Conservation (phyloP, 2,329 filamentous ascomycete genomes). For the Fonsecaea multimorphosa region DNA sequence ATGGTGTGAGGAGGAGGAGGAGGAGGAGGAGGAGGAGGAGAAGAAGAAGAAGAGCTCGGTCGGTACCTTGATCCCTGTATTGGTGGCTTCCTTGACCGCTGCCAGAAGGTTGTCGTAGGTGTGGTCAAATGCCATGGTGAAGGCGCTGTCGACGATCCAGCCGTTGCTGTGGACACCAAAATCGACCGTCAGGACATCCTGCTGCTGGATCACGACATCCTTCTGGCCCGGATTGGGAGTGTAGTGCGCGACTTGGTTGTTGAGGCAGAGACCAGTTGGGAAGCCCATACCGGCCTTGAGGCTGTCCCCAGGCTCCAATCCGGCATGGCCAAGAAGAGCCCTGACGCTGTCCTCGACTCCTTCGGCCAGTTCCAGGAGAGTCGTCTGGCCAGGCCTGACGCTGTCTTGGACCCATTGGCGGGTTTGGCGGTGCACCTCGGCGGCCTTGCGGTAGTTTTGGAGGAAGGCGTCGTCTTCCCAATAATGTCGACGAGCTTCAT, state of each 20-base stretch:
- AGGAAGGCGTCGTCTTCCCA: conserved; percentile 57
- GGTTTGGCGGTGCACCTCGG: conserved; percentile 63
- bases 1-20: not conserved
- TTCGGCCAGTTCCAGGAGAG: conserved; percentile 57
- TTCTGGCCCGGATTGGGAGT: conserved; percentile 65
- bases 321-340: conserved; percentile 57
- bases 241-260: conserved; percentile 62
- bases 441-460: conserved; percentile 62
- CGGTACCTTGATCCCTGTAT: conserved; percentile 58
- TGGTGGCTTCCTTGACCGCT: conserved; percentile 76
- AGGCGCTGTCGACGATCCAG: conserved; percentile 80
- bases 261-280: conserved; percentile 61
- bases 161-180: conserved; percentile 83
- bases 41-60: too few relatives aligned
- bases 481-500: conserved; percentile 48
- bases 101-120: conserved; percentile 75
- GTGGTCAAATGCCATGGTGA: conserved; percentile 77
- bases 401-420: conserved; percentile 57
- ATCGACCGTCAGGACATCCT: conserved; percentile 83
- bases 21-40: too few relatives aligned
- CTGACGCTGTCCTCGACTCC: conserved; percentile 63
- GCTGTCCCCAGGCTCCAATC: conserved; percentile 59
- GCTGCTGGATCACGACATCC: conserved; percentile 72
- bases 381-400: conserved; percentile 58
- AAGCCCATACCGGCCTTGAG: conserved; percentile 62